Base-by-base conservation (phyloP, 106 monocot species). In the Dendrobium catenatum region DNA sequence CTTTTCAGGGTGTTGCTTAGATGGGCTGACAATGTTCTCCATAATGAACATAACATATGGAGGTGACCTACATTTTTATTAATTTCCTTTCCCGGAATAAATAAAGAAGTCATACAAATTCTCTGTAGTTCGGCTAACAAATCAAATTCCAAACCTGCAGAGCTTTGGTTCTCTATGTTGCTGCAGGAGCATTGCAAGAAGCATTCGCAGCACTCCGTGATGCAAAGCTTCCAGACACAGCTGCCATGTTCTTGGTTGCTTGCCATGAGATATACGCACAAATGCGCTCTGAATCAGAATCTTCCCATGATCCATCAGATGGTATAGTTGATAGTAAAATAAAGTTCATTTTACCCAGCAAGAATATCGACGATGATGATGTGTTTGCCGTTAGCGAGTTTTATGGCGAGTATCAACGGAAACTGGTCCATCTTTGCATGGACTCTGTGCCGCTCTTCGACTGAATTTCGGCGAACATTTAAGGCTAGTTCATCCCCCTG, bases 231-330 rank as follows among this genome's bases (percentile, higher is more conserved):
- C 93, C 91, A 44, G 99, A 99, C 49, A 80, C 93, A 8, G 99
- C 99, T 33, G 99, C 99, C 27, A 91, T 99, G 91, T 99, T 99
- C 73, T 85, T 99, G 81, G 91, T 99, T 83, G 99, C 99, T 55
- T 95, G 99, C 81, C 99, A 99, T 80, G 99, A 99, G 74, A 92
- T 95, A 44, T 84, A 91, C 72, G 75, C 79, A 64, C 73, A 91
- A 74, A 83, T 90, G 27, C 16, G 78, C 41, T n/a, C 79, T 1
- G 72, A 77, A 49, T 79, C 83, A 41, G 56, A 68, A 42, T 20
- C 66, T 31, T 59, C 67, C 5, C 78, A 88, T 59, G 82, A 86
- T 70, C 33, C 70, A 29, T 77, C n/a, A 11, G 86, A 73, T 58
- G 55, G 40, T 3, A 40, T 22, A 17, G 73, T 61, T 49, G 59